Evolutionary conservation across 2,329 filamentous ascomycete genomes (phyloP), one percentile per base, ranked within the genome.

Genomic region (Xylaria sp.): DNA sequence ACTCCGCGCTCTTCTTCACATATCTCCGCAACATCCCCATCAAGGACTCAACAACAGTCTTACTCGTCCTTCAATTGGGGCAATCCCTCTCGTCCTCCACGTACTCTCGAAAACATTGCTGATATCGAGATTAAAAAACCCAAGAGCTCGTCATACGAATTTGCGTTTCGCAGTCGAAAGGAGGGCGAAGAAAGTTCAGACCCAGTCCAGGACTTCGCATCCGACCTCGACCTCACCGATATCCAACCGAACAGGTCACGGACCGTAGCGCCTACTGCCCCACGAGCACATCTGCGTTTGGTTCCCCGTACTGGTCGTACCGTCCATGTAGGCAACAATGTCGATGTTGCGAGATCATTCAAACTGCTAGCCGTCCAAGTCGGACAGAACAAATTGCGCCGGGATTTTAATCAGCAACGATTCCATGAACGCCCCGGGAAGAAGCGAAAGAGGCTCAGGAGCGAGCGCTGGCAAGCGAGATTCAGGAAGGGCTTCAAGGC

Each of bases 371-470:
- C 78, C 42, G 69, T 70, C 40, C 70, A 80, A 53, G 73, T 79
- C 33, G 65, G 69, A 4, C 70, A 74, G 70, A 93, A 94, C 72
- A 80, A 77, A 45, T 78, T 95, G 53, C 80, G 77, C 67, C 61
- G 51, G 2, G 87, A 92, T 70, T 80, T 80, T 56, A 74, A 76
- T 19, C 75, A 70, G 66, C 92, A 95, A 78, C 81, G 82, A 66
- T 92, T 87, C 71, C 89, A 96, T 76, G 92, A 95, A 81, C 80
- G 92, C 49, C 84, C 84, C 0, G 92, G 92, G 2, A 71, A 92
- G 71, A 92, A 91, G 84, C 84, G 89, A 77, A 96, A 95, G 86
- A 84, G 92, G 71, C 77, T 92, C 69, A 81, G 80, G 75, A 88
- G 85, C 63, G 81, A 89, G 80, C 82, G 91, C 64, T 93, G 90